Percentiles rank a stretch among this genome's conserved stretches.
These are phyloP conservation scores for Yamadazyma scolyti DNA, from an alignment of 805 yeast genomes.

Conservation along the genomic window DNA sequence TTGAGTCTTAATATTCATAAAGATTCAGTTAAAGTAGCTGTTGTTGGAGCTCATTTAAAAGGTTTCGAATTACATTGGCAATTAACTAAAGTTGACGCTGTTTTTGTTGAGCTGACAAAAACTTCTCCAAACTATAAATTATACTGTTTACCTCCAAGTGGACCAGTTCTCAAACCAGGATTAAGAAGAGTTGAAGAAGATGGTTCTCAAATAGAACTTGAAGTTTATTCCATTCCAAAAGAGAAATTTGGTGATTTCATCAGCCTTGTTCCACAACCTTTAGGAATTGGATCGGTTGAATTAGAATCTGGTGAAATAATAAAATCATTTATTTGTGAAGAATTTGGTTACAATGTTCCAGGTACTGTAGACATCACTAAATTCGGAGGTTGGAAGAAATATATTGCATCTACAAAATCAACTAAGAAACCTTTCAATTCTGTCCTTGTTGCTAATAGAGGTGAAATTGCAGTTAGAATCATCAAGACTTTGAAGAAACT, in stretches of 20 bases:
- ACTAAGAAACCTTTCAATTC: conserved; percentile 56
- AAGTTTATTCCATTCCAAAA: conserved; percentile 77
- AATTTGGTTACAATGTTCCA: conserved; percentile 66
- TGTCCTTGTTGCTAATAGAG: conserved; percentile 95
- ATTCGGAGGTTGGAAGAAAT: conserved; percentile 84
- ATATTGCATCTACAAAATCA: conserved; percentile 33
- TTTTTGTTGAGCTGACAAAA: conserved; percentile 57
- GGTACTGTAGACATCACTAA: conserved; percentile 81
- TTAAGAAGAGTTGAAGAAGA: conserved; percentile 55
- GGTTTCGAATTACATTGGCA: conserved; percentile 96
- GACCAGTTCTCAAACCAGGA: conserved; percentile 89
- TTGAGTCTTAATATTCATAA: conserved; percentile 43
- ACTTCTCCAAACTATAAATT: conserved; percentile 72
- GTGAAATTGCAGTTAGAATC: conserved; percentile 95
- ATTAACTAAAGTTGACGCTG: conserved; percentile 76
- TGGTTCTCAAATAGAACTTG: conserved; percentile 68
- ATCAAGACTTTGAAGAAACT: conserved; percentile 82
- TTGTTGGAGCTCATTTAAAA: conserved; percentile 91
- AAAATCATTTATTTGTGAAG: conserved; percentile 94
- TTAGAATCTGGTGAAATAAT: conserved; percentile 77
- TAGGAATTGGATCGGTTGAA: conserved; percentile 93
- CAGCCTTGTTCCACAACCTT: conserved; percentile 86
- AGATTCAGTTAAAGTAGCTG: conserved; percentile 67
- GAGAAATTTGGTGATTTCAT: conserved; percentile 81
- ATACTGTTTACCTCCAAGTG: conserved; percentile 77